Evolutionary conservation across 1,284 basidiomycete genomes (phyloP), one percentile per base, ranked within the genome.

Genomic region (Tylopilus sp.): DNA sequence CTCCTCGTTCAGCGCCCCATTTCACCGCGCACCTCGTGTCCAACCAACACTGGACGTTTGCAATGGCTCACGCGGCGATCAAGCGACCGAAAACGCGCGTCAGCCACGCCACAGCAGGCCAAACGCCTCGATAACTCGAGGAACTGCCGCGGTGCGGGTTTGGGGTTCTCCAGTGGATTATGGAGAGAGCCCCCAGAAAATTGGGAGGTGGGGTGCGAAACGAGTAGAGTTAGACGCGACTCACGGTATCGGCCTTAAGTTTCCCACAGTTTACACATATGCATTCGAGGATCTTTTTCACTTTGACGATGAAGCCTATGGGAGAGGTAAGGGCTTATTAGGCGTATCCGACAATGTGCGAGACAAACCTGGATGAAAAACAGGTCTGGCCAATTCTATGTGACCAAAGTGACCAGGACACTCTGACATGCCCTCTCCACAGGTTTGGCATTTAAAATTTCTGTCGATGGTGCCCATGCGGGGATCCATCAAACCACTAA

Each of bases 371-470:
- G 93, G 91, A 70, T 98, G 96, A 67, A 95, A 99, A 28, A 97
- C 94, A 15, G 96, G 95, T 59, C 92, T 79, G 42, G 94, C 94
- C 60, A 99, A 77, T 74, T 99, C 97, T 63, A 99, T 95, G 71
- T 99, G 94, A 51, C 95, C 96, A 74, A 99, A 99, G 71, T 99
- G 97, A 48, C 97, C 97, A 28, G 97, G 96, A 73, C 94, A 96
- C 67, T 96, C 92, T 28, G 92, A 86, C 92, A 96, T 97, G 42
- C 95, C 96, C 79, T 97, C 94, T 63, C 94, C 94, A 72, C 97
- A 99, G 23, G 97, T 99, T 75, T 98, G 94, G 69, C 97, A 99
- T 77, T 99, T 99, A 77, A 97, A 98, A 72, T 98, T 98, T 57
- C 97, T 83, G 76, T 99, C 96, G 69, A 98, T 98, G 41, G 92